Conservation (phyloP, 768 basidiomycete species). For the Suillus bovinus region DNA sequence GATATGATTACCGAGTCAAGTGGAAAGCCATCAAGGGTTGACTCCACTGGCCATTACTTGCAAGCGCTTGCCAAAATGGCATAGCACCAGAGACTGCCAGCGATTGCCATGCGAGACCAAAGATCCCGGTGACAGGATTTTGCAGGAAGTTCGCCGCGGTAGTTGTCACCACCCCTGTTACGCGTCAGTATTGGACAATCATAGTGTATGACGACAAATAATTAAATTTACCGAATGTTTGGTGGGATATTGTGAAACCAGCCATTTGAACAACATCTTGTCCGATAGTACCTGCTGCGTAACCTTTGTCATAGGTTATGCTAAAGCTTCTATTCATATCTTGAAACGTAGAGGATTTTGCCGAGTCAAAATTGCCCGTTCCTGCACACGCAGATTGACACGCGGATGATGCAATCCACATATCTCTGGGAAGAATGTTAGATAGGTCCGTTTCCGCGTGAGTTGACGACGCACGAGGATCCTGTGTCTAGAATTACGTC, state of each 20-base stretch:
- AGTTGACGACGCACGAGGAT: constrained; percentile 37
- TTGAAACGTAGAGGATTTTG: constrained; percentile 38
- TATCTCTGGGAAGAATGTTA: constrained; percentile 39
- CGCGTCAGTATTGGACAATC: constrained; percentile 25
- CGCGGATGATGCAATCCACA: constrained; percentile 47
- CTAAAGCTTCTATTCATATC: constrained; percentile 34
- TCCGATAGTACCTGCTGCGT: constrained; percentile 46
- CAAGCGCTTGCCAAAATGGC: constrained; percentile 71
- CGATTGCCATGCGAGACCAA: constrained; percentile 69
- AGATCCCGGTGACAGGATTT: constrained; percentile 61
- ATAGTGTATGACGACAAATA: constrained; percentile 18
- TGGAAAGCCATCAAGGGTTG: constrained; percentile 65
- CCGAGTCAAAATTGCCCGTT: constrained; percentile 33
- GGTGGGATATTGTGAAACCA: constrained; percentile 54
- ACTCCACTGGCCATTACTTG: constrained; percentile 40
- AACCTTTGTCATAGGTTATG: constrained; percentile 48
- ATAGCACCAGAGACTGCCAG: constrained; percentile 55
- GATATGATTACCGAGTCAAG: constrained; percentile 46
- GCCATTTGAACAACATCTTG: constrained; percentile 74
- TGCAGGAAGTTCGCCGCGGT: constrained; percentile 42
- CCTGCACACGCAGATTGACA: constrained; percentile 35
- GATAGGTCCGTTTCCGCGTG: background rate
- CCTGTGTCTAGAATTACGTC: constrained; percentile 55
- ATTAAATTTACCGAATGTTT: constrained; percentile 48
- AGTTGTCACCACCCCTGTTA: constrained; percentile 36